phyloP scores from a whole-genome alignment of 169 alveolate genomes.

The Plasmodium sp. region DNA sequence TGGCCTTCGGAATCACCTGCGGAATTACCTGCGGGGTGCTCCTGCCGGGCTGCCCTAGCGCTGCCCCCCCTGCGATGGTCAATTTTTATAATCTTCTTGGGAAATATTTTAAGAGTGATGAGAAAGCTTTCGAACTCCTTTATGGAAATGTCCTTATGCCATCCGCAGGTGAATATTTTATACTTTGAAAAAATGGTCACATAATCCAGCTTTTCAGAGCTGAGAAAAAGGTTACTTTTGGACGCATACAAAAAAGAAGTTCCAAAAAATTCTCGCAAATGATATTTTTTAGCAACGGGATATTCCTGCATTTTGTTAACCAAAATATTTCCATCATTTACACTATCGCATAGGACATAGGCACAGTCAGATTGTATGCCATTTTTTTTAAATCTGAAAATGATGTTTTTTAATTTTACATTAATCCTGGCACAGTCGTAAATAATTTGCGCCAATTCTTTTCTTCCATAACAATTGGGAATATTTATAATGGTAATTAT shows the following conservation, averaged over 20 bases:
- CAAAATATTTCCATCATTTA: conserved; percentile 78
- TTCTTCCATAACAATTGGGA: conserved; percentile 85
- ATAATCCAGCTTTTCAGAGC: conserved; percentile 57
- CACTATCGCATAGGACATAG: conserved; percentile 81
- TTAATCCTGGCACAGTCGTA: conserved; percentile 75
- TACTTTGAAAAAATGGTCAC: conserved; percentile 55
- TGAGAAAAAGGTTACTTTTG: conserved; percentile 49
- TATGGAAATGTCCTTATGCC: conserved; percentile 84
- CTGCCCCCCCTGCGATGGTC: not conserved
- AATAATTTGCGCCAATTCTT: conserved; percentile 81
- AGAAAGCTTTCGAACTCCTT: conserved; percentile 81
- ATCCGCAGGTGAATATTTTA: conserved; percentile 85
- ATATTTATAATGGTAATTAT: conserved; percentile 83
- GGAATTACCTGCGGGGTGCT: not conserved
- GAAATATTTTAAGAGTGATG: conserved; percentile 82
- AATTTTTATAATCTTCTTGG: conserved; percentile 78
- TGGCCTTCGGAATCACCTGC: too few species aligned
- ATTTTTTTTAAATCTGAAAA: conserved; percentile 83
- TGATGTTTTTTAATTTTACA: conserved; percentile 79
- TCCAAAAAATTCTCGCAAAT: conserved; percentile 81
- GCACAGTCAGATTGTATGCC: conserved; percentile 87
- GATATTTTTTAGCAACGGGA: conserved; percentile 84
- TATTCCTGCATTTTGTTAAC: conserved; percentile 84
- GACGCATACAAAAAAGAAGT: conserved; percentile 83
- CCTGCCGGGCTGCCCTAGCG: not conserved